phyloP scores from a whole-genome alignment of 371 early-diverging fungal species.

The Nosema granulosis region DNA sequence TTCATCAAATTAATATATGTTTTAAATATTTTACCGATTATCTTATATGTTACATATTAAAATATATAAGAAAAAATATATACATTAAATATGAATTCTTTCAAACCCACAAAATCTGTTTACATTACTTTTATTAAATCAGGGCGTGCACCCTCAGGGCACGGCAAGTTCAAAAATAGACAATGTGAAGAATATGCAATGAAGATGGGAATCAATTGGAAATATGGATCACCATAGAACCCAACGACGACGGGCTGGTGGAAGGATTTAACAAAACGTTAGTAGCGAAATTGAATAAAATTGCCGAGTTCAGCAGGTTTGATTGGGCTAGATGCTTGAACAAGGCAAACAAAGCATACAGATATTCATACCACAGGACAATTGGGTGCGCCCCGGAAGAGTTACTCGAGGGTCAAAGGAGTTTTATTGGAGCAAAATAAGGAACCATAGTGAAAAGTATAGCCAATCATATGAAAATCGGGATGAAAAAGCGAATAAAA shows the following conservation, averaged over 20 bases:
- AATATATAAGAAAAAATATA: too few relatives aligned
- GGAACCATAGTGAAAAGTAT: not conserved
- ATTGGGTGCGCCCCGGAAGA: conserved; percentile 10
- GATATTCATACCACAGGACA: conserved; percentile 5
- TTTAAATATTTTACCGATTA: too few relatives aligned
- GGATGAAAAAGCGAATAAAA: not conserved
- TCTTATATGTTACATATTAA: too few relatives aligned
- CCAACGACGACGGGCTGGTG: conserved; percentile 19
- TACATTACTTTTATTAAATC: too few relatives aligned
- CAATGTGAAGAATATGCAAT: not conserved
- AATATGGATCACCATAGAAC: conserved; percentile 15
- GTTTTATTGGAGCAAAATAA: not conserved
- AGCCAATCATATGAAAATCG: not conserved
- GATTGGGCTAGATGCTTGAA: conserved; percentile 9
- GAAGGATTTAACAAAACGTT: conserved; percentile 29
- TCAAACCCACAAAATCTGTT: too few relatives aligned
- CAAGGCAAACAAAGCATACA: not conserved
- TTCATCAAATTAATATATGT: too few relatives aligned
- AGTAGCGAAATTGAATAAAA: conserved; percentile 12
- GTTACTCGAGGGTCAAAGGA: not conserved
- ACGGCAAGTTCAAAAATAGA: conserved; percentile 22
- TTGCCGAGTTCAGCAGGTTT: conserved; percentile 10
- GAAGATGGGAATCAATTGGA: not conserved
- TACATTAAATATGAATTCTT: too few relatives aligned
- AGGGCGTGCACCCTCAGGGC: too few relatives aligned